Percentiles rank a stretch among this genome's conserved stretches.
phyloP scores from a whole-genome alignment of 2,329 filamentous ascomycete species.

The Beauveria bassiana region DNA sequence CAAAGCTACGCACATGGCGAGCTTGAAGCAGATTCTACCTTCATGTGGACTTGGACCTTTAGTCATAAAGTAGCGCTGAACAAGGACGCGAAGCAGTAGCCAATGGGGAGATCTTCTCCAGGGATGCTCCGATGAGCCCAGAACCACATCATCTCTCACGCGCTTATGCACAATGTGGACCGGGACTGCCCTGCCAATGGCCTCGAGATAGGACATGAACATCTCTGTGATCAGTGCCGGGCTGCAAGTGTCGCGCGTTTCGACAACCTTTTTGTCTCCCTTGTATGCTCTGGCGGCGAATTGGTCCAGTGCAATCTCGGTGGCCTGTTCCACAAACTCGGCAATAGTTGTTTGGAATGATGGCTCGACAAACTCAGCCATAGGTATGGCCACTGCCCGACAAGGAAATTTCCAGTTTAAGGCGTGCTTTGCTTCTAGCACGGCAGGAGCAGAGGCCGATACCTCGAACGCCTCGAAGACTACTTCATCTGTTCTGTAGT shows the following conservation, averaged over 20 bases:
- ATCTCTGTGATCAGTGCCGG: conserved; percentile 52
- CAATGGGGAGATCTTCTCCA: conserved; percentile 58
- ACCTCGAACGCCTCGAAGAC: conserved; percentile 53
- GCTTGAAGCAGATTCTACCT: conserved; percentile 47
- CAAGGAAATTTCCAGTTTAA: conserved; percentile 56
- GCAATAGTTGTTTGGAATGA: conserved; percentile 42
- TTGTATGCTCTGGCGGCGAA: conserved; percentile 48
- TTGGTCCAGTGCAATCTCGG: conserved; percentile 40
- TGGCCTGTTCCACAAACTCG: conserved; percentile 48
- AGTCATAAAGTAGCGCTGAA: conserved; percentile 42
- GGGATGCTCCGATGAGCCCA: conserved; percentile 38
- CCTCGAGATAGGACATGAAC: conserved; percentile 52
- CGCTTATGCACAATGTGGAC: conserved; percentile 43
- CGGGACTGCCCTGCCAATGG: conserved; percentile 34
- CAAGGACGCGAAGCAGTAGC: conserved; percentile 51
- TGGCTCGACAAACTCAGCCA: conserved; percentile 16
- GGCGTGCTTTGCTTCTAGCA: conserved; percentile 42
- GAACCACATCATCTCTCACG: conserved; percentile 55
- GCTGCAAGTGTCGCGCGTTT: conserved; percentile 49
- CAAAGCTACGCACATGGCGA: conserved; percentile 43
- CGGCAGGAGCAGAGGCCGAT: conserved; percentile 41
- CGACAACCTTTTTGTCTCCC: conserved; percentile 37
- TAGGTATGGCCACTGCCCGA: conserved; percentile 38
- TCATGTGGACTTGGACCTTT: conserved; percentile 21
- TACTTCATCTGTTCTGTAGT: conserved; percentile 13